These are phyloP conservation scores for Pezizomycotina sp. DNA, from an alignment of 2,329 filamentous ascomycete species.

Conservation along the genomic window DNA sequence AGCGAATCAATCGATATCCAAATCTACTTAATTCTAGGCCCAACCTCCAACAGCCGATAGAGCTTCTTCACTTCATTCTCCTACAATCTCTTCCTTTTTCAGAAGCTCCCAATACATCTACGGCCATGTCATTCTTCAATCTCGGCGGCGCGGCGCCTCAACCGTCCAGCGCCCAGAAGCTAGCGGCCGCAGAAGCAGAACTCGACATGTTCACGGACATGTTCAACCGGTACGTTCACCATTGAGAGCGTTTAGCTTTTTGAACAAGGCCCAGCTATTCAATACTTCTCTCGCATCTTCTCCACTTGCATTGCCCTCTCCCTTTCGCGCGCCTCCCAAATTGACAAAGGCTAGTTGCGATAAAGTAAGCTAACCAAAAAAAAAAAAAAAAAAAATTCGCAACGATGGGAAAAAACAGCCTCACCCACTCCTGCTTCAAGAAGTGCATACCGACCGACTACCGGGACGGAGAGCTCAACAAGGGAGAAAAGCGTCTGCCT, in stretches of 20 bases:
- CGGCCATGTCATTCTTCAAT: no score
- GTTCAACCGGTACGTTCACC: slow-evolving; percentile 66
- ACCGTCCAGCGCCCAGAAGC: slow-evolving; percentile 90
- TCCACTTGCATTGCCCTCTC: slow-evolving; percentile 5
- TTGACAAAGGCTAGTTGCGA: not conserved
- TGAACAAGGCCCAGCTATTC: no score
- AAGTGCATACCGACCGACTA: slow-evolving; percentile 91
- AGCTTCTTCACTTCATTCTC: no score
- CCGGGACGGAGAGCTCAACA: slow-evolving; percentile 92
- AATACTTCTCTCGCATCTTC: slow-evolving; percentile 16
- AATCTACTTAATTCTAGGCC: no score
- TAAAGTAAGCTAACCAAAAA: no score
- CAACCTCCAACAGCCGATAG: no score
- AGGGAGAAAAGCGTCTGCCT: slow-evolving; percentile 97
- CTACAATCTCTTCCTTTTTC: no score
- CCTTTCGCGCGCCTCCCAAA: slow-evolving; percentile 3
- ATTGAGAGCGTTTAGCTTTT: no score
- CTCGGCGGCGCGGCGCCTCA: slow-evolving; percentile 61
- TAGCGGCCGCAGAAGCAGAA: slow-evolving; percentile 87
- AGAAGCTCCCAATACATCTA: no score
- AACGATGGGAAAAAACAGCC: slow-evolving; percentile 34
- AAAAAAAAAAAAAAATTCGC: no score
- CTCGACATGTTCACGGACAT: slow-evolving; percentile 96
- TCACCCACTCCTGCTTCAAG: slow-evolving; percentile 74
- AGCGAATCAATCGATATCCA: no score